These are phyloP conservation scores for Aspergillus bertholletiae DNA, from an alignment of 495 filamentous ascomycete species.

Conservation along the genomic window DNA sequence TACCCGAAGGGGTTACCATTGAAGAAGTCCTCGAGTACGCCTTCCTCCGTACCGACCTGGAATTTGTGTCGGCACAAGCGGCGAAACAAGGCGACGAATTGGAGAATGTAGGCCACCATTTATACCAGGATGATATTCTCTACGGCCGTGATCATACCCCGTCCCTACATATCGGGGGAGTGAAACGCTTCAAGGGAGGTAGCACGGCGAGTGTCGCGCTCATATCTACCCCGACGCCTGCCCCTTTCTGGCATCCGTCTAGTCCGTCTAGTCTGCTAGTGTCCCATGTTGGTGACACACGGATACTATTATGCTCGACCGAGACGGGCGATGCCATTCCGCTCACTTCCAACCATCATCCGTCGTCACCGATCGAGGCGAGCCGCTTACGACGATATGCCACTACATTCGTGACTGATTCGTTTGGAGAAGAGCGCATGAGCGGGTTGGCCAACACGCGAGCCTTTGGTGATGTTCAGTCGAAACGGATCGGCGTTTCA, in stretches of 20 bases:
- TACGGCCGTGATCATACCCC: conserved; percentile 58
- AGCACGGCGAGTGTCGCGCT: conserved; percentile 86
- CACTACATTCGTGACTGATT: conserved; percentile 84
- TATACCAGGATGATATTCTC: conserved; percentile 78
- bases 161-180: conserved; percentile 60
- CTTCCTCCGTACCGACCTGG: conserved; percentile 86
- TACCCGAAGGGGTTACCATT: conserved; percentile 32
- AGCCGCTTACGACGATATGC: conserved; percentile 81
- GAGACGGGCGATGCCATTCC: conserved; percentile 72
- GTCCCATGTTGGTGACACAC: conserved; percentile 90
- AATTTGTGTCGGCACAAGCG: conserved; percentile 86
- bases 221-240: conserved; percentile 84
- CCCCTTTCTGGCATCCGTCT: conserved; percentile 91
- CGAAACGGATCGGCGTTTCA: conserved; percentile 87
- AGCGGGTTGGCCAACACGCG: conserved; percentile 90
- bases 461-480: conserved; percentile 85
- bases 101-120: conserved; percentile 62
- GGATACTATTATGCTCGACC: conserved; percentile 82
- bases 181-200: conserved; percentile 81
- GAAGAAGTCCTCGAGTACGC: conserved; percentile 71
- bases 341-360: conserved; percentile 85
- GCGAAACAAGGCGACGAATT: conserved; percentile 67
- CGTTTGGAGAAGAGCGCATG: conserved; percentile 96
- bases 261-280: conserved; percentile 79
- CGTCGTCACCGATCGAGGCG: conserved; percentile 78